Evolutionary conservation across 1,284 basidiomycete genomes (phyloP), one percentile per base, ranked within the genome.

Genomic region (Ganoderma meredithae): DNA sequence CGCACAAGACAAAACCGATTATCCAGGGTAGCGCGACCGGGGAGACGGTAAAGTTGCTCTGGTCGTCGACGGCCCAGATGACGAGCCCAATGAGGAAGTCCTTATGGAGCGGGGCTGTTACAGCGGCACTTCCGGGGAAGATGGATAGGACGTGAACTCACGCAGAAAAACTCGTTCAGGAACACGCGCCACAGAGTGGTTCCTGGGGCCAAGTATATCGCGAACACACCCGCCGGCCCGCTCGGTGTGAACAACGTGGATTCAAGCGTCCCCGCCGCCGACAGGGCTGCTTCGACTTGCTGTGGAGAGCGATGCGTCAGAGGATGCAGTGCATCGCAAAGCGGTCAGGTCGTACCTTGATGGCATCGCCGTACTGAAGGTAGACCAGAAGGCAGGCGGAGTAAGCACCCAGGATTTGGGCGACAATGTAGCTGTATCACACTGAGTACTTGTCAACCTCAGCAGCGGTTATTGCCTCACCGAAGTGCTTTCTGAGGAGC

Each of bases 141-240:
- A 36, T 58, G 55, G n/a, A 40, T 41, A 10, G 27, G 12, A 55
- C n/a, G 55, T 27, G 40, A 69, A 77, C 86, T 73, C 74, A 91
- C 90, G 56, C 82, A 84, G 55, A 90, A 80, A 71, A 91, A 90
- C 70, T 92, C 91, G 75, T 90, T 92, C 67, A 91, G 77, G 75
- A 91, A 87, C 44, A 83, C 84, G 19, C 84, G 81, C n/a, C 82
- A 80, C 22, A 91, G 77, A 56, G 83, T 85, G 56, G 84, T 79
- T 4, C 86, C 86, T 19, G 86, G 81, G 2, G 79, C 69, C 7
- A 84, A 79, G 67, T 85, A 87, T 52, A 91, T 78, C 3, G 80
- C 90, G 65, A 92, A 89, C 63, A 89, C 85, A 4, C 90, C 90
- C 15, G 85, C 89, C 1, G 88, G 84, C 3, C 90, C 89, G n/a